Evolutionary conservation across 768 basidiomycete species (phyloP), one percentile per base, ranked within the genome.

Genomic region (Mycena belliarum): DNA sequence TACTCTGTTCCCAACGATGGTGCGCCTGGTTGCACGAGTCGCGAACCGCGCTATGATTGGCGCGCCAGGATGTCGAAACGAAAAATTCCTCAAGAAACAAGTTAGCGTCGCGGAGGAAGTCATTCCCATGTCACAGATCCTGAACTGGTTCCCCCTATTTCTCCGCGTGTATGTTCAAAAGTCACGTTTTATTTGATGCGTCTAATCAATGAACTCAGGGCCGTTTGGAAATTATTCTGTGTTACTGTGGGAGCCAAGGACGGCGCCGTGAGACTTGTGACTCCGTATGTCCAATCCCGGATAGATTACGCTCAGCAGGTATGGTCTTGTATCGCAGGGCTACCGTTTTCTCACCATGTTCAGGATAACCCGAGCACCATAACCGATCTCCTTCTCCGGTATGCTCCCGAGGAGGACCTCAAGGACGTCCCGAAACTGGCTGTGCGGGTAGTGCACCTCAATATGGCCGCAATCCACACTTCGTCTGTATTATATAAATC

Each of bases 11-110:
- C n/a, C 6, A n/a, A 40, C 38, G 4, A 5, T 40, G 4, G 50
- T 62, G 15, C 25, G 41, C 28, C 53, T 65, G 16, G 48, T 65
- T 16, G 58, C 58, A 16, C 57, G 58, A 11, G 51, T 65, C 26
- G 57, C 42, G 43, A 65, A 65, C 26, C 57, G 64, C 18, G 64
- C 62, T 21, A 65, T 65, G 55, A 54, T 65, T 21, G 64, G 64
- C 1, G 46, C 44, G 2, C 59, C 62, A 3, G 49, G 58, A 4
- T 65, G 64, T 38, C 49, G 64, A 20, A 42, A 65, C 29, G 49
- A 60, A 7, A 46, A 37, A 7, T 65, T 65, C 26, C 52, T 63
- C n/a, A 42, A 60, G 33, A 23, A 38, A 14, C 62, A 63, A 42
- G 52, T 63, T n/a, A 51, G 33, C 11, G 54, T 65, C 20, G 61